A percentile compares a stretch with the other conserved stretches of the same genome.
These are phyloP conservation scores for Actinidia arguta DNA, from an alignment of 179 eudicot genomes.

Conservation along the genomic window DNA sequence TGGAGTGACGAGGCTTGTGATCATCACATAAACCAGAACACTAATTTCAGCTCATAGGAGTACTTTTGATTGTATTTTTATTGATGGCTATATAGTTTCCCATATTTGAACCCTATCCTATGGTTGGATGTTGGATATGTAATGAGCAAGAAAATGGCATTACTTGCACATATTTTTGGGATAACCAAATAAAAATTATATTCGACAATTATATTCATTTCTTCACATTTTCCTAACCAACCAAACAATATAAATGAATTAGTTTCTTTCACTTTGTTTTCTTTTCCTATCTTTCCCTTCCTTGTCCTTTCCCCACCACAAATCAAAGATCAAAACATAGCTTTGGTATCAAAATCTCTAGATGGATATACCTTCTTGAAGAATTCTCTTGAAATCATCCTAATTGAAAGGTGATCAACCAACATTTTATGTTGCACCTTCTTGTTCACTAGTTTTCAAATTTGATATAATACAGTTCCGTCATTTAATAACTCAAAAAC, in stretches of 20 bases:
- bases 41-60: too few relatives aligned
- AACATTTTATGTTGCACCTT: neutral
- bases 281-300: neutral
- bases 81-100: neutral
- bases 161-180: neutral
- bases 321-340: neutral
- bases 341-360: neutral
- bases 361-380: neutral
- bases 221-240: neutral
- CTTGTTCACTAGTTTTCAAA: neutral
- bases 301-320: neutral
- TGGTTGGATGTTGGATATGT: neutral
- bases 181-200: neutral
- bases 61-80: neutral
- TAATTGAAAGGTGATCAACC: neutral
- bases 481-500: neutral
- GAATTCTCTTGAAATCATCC: neutral
- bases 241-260: neutral
- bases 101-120: neutral
- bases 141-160: neutral
- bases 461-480: neutral
- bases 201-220: neutral
- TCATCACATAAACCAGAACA: too few relatives aligned
- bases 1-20: too few relatives aligned
- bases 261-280: neutral